Conservation (phyloP, 2,329 filamentous ascomycete species). For the Rutstroemia sp. region DNA sequence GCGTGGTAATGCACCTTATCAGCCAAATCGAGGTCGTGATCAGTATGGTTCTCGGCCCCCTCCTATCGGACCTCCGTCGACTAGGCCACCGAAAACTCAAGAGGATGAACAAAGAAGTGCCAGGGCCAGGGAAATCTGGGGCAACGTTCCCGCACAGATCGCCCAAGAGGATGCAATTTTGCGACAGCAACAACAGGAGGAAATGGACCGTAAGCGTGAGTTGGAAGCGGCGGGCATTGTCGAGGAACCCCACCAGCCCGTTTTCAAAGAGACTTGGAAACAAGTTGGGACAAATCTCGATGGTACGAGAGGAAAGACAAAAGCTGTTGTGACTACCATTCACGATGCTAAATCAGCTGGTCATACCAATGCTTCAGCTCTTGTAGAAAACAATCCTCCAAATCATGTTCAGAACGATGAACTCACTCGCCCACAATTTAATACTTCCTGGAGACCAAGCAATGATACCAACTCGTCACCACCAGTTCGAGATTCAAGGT, state of each 20-base stretch:
- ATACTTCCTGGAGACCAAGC: slow-evolving; percentile 26
- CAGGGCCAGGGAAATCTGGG: slow-evolving; percentile 16
- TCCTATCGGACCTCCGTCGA: slow-evolving; percentile 21
- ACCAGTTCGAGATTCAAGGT: slow-evolving; percentile 47
- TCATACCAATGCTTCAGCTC: slow-evolving; percentile 13
- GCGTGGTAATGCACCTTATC: slow-evolving; percentile 23
- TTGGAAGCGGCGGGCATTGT: slow-evolving; percentile 20
- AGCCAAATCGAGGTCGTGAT: slow-evolving; percentile 25
- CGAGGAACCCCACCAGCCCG: slow-evolving; percentile 14
- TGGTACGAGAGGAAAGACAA: slow-evolving; percentile 23
- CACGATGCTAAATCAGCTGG: slow-evolving; percentile 14
- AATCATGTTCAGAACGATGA: slow-evolving; percentile 12
- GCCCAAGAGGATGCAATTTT: slow-evolving; percentile 19
- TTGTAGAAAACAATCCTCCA: slow-evolving; percentile 15
- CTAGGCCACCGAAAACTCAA: slow-evolving; percentile 12
- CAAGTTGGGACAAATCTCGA: slow-evolving; percentile 26
- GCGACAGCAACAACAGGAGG: slow-evolving; percentile 20
- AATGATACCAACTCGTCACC: slow-evolving; percentile 31
- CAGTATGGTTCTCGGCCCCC: slow-evolving; percentile 29
- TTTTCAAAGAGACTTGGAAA: slow-evolving; percentile 28
- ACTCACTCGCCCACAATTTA: slow-evolving; percentile 21
- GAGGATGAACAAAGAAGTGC: slow-evolving; percentile 16
- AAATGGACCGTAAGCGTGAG: slow-evolving; percentile 20
- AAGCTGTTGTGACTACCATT: slow-evolving; percentile 17
- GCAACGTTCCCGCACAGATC: slow-evolving; percentile 20